Base-by-base conservation (phyloP, 352 stramenopile species). In the Achlya hypogyna region DNA sequence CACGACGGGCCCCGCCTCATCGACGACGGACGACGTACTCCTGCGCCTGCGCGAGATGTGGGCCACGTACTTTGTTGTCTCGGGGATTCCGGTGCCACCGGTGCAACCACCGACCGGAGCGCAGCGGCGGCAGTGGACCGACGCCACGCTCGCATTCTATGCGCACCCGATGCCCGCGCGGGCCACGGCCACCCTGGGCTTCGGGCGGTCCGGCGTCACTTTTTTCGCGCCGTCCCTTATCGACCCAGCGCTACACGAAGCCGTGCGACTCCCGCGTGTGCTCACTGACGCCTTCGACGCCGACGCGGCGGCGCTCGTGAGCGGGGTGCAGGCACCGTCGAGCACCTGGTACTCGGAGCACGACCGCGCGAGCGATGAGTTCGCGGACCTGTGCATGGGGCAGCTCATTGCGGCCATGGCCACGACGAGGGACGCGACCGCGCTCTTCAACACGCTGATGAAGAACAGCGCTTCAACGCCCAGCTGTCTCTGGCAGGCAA, bases 291-390 rank as follows among this genome's bases (percentile, higher is more conserved):
- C 43, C 10, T 45, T 67, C 6, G 51, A 58, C 20, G 60, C 60
- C 1, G 60, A 67, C 51, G 22, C 59, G 29, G 38, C 60, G 14
- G 60, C 29, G 1, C 25, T 67, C 4, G 8, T 67, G n/a, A n/a
- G 38, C 18, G 60, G 60, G 14, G 28, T 60, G 20, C n/a, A 67
- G 27, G 38, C 60, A 2, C 60, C 40, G 27, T 67, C 60, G 10
- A 58, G 38, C 2, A 23, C 31, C 5, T 67, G 60, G 60, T 38
- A 51, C 32, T 67, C 60, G 51, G 14, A 29, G 4, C 59, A 51
- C n/a, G 60, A 67, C 47, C 42, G 60, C 5, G 20, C 27, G 18
- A 67, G n/a, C 51, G 60, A 67, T 22, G 60, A 67, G 32, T 58
- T 60, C 20, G 43, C 60, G 32, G 60, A 67, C 32, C 31, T 53